A percentile compares a stretch with the other conserved stretches of the same genome.
Evolutionary conservation across 768 basidiomycete genomes (phyloP).

Genomic region (Boletellus ananas): DNA sequence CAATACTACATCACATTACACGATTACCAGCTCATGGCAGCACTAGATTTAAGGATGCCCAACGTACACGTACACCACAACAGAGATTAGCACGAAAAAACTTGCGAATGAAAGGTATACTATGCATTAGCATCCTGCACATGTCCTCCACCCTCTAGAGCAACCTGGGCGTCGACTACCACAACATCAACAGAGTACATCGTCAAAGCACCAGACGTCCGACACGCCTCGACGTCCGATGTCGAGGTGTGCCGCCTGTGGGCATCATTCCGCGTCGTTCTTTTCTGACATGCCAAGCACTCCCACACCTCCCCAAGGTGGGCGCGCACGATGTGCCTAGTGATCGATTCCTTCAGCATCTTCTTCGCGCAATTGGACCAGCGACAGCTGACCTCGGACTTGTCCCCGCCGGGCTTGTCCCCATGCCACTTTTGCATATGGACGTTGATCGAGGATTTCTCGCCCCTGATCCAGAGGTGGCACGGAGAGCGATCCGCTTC

Average conservation of each 20-base stretch:
- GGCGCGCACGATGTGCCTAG: conserved; percentile 11
- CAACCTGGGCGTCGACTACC: conserved; percentile 3
- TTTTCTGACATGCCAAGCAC: conserved; percentile 15
- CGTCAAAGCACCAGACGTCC: conserved; percentile 4
- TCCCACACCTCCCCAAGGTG: conserved; percentile 18
- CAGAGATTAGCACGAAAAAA: no score
- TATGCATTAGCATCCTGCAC: neutral
- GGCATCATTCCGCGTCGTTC: conserved; percentile 7
- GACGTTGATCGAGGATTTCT: conserved; percentile 9
- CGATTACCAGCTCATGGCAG: no score
- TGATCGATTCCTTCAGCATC: conserved; percentile 25
- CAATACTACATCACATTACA: no score
- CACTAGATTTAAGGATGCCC: no score
- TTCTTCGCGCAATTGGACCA: conserved; percentile 12
- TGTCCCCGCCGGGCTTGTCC: conserved; percentile 9
- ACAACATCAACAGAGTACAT: conserved; percentile 4
- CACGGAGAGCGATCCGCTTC: conserved; percentile 4
- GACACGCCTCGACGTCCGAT: conserved; percentile 2
- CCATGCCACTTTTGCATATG: conserved; percentile 22
- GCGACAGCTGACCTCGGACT: conserved; percentile 1
- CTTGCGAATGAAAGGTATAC: no score
- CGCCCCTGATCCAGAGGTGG: conserved; percentile 14
- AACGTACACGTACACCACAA: no score
- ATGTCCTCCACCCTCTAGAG: conserved; percentile 2
- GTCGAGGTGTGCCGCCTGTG: conserved; percentile 5